These are phyloP conservation scores for Camelina hispida DNA, from an alignment of 345 rosid genomes.

Conservation along the genomic window DNA sequence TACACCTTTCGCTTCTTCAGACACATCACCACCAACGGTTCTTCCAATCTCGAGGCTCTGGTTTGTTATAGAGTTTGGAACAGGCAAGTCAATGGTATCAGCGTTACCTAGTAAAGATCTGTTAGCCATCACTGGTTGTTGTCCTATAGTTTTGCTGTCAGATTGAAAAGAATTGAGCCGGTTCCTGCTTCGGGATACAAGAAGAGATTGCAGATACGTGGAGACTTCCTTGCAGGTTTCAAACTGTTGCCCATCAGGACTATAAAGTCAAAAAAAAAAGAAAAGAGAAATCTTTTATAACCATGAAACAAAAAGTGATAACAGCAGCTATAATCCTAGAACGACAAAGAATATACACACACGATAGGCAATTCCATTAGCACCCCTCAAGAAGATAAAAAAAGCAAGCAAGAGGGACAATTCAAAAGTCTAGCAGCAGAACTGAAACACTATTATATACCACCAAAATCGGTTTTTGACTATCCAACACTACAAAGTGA, in stretches of 20 bases:
- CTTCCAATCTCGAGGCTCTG: not conserved
- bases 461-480: slow-evolving; percentile 1
- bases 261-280: slow-evolving; percentile 35
- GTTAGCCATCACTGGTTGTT: slow-evolving; percentile 11
- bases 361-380: not conserved
- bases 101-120: slow-evolving; percentile 9
- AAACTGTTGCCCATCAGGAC: slow-evolving; percentile 81
- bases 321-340: slow-evolving; percentile 4
- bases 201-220: slow-evolving; percentile 50
- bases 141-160: slow-evolving; percentile 34
- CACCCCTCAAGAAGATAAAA: slow-evolving; percentile 4
- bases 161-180: slow-evolving; percentile 31
- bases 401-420: not conserved
- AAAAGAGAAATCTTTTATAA: not conserved
- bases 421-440: slow-evolving; percentile 1
- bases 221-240: slow-evolving; percentile 74
- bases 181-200: slow-evolving; percentile 47
- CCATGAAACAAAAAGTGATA: not conserved
- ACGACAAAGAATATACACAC: not conserved
- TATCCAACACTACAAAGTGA: not conserved
- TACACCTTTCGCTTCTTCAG: slow-evolving; percentile 8
- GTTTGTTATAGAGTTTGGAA: not conserved
- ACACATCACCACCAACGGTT: slow-evolving; percentile 14
- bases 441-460: slow-evolving; percentile 19
- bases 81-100: slow-evolving; percentile 22